Evolutionary conservation across 371 early-diverging fungal genomes (phyloP), one percentile per base, ranked within the genome.

Genomic region (Choanephora cucurbitarum): DNA sequence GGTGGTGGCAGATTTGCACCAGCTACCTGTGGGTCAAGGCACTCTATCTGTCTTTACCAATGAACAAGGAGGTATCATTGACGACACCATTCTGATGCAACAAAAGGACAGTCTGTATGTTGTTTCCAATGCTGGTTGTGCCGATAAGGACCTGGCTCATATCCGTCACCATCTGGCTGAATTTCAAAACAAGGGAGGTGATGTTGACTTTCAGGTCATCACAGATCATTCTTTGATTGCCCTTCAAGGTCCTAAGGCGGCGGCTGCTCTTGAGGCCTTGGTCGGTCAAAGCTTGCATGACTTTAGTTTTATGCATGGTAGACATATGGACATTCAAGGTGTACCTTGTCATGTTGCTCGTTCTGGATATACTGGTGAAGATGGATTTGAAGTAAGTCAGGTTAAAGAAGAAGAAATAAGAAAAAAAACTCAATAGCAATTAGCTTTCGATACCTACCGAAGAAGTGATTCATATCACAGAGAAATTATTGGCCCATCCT

Each of bases 301-400:
- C 49, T 89, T 97, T 61, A 79, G 83, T 31, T 98, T 98, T 74
- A 97, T 98, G 99, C 86, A 88, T 21, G 89, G 88, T 13, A 76
- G 82, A 49, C 61, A 71, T 56, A 70, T 95, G 70, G 84, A 85
- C 5, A 71, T 97, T 51, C 82, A 79, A 44, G 94, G 94, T 50
- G 79, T 92, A 21, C 83, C 84, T 11, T 90, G 89, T 66, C 95
- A 95, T 62, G 87, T 97, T 31, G 91, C 97, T 37, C 90, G 99
- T 40, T 95, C 93, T 32, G 99, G 99, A 19, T 98, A 98, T 80
- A 98, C 99, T 52, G 99, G 99, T 49, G 99, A 98, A 75, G 99
- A 98, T 74, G 99, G 99, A n/a, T 97, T 98, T 67, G 99, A 98
- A 83, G 91, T 92, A 66, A 49, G 57, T 50, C 17, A 7, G 33